Base-by-base conservation (phyloP, 495 filamentous ascomycete species). In the Polyplosphaeria fusca region DNA sequence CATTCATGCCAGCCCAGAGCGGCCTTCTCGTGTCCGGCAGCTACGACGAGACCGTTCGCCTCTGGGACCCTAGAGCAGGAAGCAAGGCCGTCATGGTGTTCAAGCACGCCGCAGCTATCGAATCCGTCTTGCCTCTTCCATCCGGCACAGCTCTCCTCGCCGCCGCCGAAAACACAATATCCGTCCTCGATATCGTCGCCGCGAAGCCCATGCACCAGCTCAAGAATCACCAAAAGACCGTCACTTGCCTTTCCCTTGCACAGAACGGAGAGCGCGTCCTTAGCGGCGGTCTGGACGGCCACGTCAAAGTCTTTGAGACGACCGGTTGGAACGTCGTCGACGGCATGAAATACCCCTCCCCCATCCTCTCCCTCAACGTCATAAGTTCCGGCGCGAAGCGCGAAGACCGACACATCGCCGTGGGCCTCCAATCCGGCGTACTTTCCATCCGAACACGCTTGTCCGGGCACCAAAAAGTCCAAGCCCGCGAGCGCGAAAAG, bases 171-270 rank as follows among this genome's bases (percentile, higher is more conserved):
- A 94, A 88, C 70, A 83, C 89, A 67, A 90, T 99, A 62, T 86
- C 85, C 4, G 89, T 99, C n/a, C 79, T 97, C 60, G 92, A 99
- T 70, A 79, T 99, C 19, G 84, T 97, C 18, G 94, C 91, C 43
- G 94, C 88, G 24, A 91, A 87, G 65, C 90, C 90, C 2, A 70
- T 92, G 39, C 85, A 89, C 30, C 73, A 94, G 54, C 85, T 99
- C 39, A 83, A 86, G 50, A 96, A 91, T 67, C 94, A 99, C 70
- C 93, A 99, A 72, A 97, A 96, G 81, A 95, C 93, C 0, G 89
- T 99, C 26, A 97, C 93, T 0, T 82, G 87, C 3, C 78, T 99
- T 28, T 76, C 77, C 14, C 68, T 84, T n/a, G 93, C 90, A 0
- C 88, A 87, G 25, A 84, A 87, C 61, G 82, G 85, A 16, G 82